A percentile compares a stretch with the other conserved stretches of the same genome.
These are phyloP conservation scores for Nicotiana otophora DNA, from an alignment of 257 asterid species.

Conservation along the genomic window DNA sequence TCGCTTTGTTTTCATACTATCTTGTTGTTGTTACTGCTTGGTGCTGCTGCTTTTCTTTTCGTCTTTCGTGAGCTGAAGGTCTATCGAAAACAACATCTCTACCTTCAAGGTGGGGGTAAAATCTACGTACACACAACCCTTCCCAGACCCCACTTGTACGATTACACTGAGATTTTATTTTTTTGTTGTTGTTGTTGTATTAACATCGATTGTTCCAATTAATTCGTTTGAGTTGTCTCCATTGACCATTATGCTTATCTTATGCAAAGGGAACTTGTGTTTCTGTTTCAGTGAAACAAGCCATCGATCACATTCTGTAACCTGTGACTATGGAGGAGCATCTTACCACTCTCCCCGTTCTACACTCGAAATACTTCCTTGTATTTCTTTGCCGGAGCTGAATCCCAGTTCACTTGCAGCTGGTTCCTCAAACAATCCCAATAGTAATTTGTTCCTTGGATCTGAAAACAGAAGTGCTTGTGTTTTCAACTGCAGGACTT, in stretches of 20 bases:
- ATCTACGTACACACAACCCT: too few species aligned
- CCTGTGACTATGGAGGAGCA: constrained; percentile 22
- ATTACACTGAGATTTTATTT: too few species aligned
- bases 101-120: too few species aligned
- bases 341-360: constrained; percentile 57
- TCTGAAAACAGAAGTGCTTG: constrained; percentile 2
- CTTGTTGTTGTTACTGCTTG: too few species aligned
- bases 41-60: too few species aligned
- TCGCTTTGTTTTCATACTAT: too few species aligned
- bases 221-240: not conserved
- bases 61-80: too few species aligned
- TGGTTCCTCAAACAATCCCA: constrained; percentile 28
- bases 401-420: constrained; percentile 14
- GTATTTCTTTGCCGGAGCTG: constrained; percentile 32
- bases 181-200: too few species aligned
- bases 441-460: not conserved
- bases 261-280: not conserved
- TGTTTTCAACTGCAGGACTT: not conserved
- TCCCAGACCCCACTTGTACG: too few species aligned
- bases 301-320: constrained; percentile 27
- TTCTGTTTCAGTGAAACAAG: constrained; percentile 30
- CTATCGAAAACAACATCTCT: too few species aligned
- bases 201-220: not conserved
- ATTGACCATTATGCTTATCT: not conserved
- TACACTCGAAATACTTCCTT: constrained; percentile 41